Evolutionary conservation across 192 early-diverging fungal species (phyloP), one percentile per base, ranked within the genome.

Genomic region (Spizellomyces sp.): DNA sequence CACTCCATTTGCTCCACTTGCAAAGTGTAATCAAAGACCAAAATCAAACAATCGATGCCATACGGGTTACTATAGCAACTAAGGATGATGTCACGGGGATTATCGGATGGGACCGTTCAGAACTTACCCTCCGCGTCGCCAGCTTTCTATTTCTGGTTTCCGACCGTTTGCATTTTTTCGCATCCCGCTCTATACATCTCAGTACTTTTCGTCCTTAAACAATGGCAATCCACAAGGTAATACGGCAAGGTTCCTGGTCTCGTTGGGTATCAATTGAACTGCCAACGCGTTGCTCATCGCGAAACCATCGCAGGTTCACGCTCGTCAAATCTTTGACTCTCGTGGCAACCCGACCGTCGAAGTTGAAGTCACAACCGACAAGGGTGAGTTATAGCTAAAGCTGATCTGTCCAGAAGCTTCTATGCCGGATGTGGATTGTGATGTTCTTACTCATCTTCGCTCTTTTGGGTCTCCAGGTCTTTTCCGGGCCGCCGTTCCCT

Each of bases 281-380:
- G 27, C n/a, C 27, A 36, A 36, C 27, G 27, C 27, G 27, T 36
- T 56, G 54, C 22, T 56, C 7, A 56, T 22, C 7, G 9, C 41
- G n/a, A 36, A 36, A 36, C 1, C 27, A 36, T 36, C 27, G 27
- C 27, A 73, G 71, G 73, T 75, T 55, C 65, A 70, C 68, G 95
- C 94, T 62, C 92, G 96, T 83, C 96, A 97, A 84, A 99, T 99
- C 85, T 98, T 95, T 76, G 96, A 99, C 87, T 99, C 96, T 56
- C 91, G 96, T 71, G 96, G 96, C 74, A 98, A 98, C 90, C 96
- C 96, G 69, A 99, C 96, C 64, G 91, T 99, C 66, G 95, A 99
- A 84, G 97, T 98, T 48, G 97, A 99, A 67, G 84, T 99, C 81
- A 94, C 91, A 66, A 99, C 97, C 74, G 86, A 84, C 62, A 89